Percentiles rank a stretch among this genome's conserved stretches.
Conservation (phyloP, 352 stramenopile genomes). For the Globisporangium camurandrum region DNA sequence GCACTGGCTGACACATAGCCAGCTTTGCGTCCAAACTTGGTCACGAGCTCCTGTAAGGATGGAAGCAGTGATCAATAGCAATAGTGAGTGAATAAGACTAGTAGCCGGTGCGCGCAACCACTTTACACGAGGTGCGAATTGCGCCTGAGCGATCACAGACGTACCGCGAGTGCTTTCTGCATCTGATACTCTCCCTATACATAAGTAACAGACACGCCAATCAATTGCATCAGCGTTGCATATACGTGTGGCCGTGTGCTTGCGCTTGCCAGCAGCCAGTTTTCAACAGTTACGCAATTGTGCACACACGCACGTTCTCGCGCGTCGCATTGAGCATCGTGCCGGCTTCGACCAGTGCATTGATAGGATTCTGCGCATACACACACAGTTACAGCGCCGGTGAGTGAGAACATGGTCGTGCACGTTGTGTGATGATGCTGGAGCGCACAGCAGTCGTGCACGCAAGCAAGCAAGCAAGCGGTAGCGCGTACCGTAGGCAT, state of each 20-base stretch:
- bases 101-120: no score
- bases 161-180: slow-evolving; percentile 54
- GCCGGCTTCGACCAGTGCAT: slow-evolving; percentile 73
- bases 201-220: slow-evolving; percentile 1
- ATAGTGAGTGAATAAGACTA: no score
- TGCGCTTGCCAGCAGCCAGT: no score
- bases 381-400: neutral
- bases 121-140: no score
- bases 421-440: neutral
- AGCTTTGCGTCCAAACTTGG: slow-evolving; percentile 65
- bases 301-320: slow-evolving; percentile 36
- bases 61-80: neutral
- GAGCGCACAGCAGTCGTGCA: no score
- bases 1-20: slow-evolving; percentile 24
- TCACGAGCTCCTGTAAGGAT: slow-evolving; percentile 53
- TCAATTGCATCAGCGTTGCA: neutral
- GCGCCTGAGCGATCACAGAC: no score
- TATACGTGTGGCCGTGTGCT: neutral
- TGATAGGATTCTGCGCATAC: slow-evolving; percentile 46
- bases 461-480: neutral
- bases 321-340: slow-evolving; percentile 84
- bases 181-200: slow-evolving; percentile 64
- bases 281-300: no score
- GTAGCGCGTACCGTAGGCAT: slow-evolving; percentile 46
- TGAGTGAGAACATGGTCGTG: no score